Percentiles rank a stretch among this genome's conserved stretches.
These are phyloP conservation scores for Yamadazyma atlantica DNA, from an alignment of 1,139 yeast genomes.

Conservation along the genomic window DNA sequence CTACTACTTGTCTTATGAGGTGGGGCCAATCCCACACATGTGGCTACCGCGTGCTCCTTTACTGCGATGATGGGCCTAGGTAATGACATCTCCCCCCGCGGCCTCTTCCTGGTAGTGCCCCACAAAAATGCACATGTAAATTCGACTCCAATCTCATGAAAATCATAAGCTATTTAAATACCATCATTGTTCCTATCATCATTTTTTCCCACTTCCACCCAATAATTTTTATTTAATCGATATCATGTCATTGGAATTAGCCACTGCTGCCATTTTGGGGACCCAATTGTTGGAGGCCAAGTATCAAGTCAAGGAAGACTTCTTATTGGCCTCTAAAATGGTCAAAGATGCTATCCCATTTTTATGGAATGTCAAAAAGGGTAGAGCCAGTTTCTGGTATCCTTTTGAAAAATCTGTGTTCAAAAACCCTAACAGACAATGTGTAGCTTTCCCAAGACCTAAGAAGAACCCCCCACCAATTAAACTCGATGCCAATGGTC, in stretches of 20 bases:
- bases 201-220: not conserved
- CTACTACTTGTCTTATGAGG: too few species aligned
- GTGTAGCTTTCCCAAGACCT: conserved; percentile 67
- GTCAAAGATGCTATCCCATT: conserved; percentile 43
- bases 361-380: conserved; percentile 40
- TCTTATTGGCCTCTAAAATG: conserved; percentile 45
- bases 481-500: conserved; percentile 30
- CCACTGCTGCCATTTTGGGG: conserved; percentile 46
- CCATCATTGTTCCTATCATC: not conserved
- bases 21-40: too few species aligned
- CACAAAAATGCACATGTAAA: conserved; percentile 1
- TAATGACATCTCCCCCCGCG: too few species aligned
- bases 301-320: conserved; percentile 55
- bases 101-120: too few species aligned
- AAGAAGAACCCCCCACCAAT: conserved; percentile 30
- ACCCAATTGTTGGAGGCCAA: conserved; percentile 50
- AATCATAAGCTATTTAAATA: conserved; percentile 1
- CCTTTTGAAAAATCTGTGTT: conserved; percentile 53
- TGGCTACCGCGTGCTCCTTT: too few species aligned
- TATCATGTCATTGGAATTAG: conserved; percentile 26
- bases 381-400: conserved; percentile 67
- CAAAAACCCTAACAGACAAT: conserved; percentile 51
- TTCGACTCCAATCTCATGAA: conserved; percentile 2
- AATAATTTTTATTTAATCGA: not conserved
- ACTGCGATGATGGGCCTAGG: too few species aligned